Base-by-base conservation (phyloP, 129 eudicot species). In the Lactuca sativa region DNA sequence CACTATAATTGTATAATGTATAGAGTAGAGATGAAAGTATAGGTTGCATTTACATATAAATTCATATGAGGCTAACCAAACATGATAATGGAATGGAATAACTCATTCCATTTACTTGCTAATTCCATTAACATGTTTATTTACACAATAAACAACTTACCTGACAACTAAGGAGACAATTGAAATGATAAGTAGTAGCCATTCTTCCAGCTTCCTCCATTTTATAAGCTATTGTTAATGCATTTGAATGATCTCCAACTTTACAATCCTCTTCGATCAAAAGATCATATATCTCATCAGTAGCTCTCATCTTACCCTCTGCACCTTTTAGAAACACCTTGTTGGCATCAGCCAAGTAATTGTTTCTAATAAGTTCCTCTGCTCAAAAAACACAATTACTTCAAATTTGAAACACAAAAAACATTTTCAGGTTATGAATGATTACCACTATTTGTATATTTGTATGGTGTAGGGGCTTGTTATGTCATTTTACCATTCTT, bases 181-280 rank as follows among this genome's bases (percentile, higher is more conserved):
- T 92, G 78, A 92, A 92, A 76, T 92, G 98, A 72, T 83, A 86
- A 52, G 98, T 92, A 6, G 98, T 89, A 74, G 98, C 98, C 96
- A 86, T 84, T 62, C 98, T 79, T 55, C 98, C 98, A 58, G 95
- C 95, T 9, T 92, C 91, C 84, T 92, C 98, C 98, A 92, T 92
- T 80, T 89, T 92, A 71, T 92, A 92, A n/a, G 98, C 93, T 71
- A 92, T 92, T 59, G 98, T 92, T 38, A 92, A 80, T 41, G 98
- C 98, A 82, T 92, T 92, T 43, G 95, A 83, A 83, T 92, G 98
- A 81, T 92, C 98, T 36, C 98, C 98, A 64, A 47, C 90, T 86
- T 85, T 92, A 74, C 98, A 92, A 73, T 92, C 86, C 68, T 84
- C 95, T 78, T 86, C 86, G 21, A 92, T 92, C 60, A 92, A 56